Percentiles rank a stretch among this genome's conserved stretches.
These are phyloP conservation scores for Neurospora tetraspora DNA, from an alignment of 495 filamentous ascomycete genomes.

Conservation along the genomic window DNA sequence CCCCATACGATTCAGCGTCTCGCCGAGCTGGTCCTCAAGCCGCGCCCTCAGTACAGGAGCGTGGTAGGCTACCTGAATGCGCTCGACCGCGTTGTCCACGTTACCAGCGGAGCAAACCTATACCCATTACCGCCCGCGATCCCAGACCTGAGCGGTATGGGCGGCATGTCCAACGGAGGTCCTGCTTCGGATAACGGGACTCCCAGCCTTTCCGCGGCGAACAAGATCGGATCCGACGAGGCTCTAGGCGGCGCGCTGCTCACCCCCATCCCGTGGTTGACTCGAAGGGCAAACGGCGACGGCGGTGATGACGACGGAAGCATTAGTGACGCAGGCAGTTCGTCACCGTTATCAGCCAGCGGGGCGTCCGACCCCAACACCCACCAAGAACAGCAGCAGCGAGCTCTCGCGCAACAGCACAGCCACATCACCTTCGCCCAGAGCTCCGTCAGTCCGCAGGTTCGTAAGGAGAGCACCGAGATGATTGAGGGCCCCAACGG, in stretches of 20 bases:
- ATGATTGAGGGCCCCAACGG: conserved; percentile 65
- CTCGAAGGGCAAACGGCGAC: conserved; percentile 17
- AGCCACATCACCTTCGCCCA: conserved; percentile 7
- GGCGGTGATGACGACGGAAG: conserved; percentile 14
- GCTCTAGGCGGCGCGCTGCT: conserved; percentile 82
- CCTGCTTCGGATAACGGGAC: conserved; percentile 32
- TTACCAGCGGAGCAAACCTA: conserved; percentile 68
- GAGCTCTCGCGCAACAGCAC: background rate
- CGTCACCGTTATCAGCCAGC: conserved; percentile 15
- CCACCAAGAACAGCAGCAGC: conserved; percentile 9
- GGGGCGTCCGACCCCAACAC: conserved; percentile 2
- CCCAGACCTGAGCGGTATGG: conserved; percentile 35
- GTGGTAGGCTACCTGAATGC: conserved; percentile 81
- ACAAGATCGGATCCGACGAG: conserved; percentile 66
- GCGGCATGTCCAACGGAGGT: conserved; percentile 48
- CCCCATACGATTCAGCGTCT: conserved; percentile 91
- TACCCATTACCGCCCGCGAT: conserved; percentile 70
- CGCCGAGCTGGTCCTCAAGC: conserved; percentile 76
- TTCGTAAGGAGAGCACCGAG: conserved; percentile 57
- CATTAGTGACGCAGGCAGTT: conserved; percentile 12
- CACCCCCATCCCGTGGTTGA: conserved; percentile 88
- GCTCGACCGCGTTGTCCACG: conserved; percentile 81
- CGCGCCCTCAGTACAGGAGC: conserved; percentile 67
- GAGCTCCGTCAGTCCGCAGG: conserved; percentile 22
- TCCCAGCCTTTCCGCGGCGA: conserved; percentile 19